Base-by-base conservation (phyloP, 495 filamentous ascomycete species). In the Aspergillus baeticus region DNA sequence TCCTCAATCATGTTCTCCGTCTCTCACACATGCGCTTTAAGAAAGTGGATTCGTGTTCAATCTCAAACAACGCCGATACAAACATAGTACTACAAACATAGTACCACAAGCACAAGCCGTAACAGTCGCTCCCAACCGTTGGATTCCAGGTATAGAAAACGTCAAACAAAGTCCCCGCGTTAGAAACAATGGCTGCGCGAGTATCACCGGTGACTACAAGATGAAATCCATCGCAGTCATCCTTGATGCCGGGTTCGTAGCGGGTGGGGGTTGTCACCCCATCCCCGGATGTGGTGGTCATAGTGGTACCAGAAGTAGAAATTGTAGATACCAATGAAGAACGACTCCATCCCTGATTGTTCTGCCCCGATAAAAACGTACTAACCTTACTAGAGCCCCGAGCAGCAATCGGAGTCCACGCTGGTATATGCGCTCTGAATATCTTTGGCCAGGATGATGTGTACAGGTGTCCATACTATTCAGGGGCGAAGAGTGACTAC, bases 401-500 rank as follows among this genome's bases (percentile, higher is more conserved):
- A n/a, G n/a, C n/a, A n/a, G n/a, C n/a, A n/a, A n/a, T n/a, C n/a
- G n/a, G n/a, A n/a, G n/a, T n/a, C n/a, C n/a, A n/a, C n/a, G n/a
- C n/a, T n/a, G n/a, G n/a, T 41, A 29, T 59, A 38, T 66, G 63
- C 51, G 63, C 63, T 6, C 43, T 66, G 13, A 66, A 66, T 44
- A 43, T 45, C 36, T 66, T 66, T 41, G 51, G 46, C 18, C 63
- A 66, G 54, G 45, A 61, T 14, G 42, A 45, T 20, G 22, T 29
- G 14, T 45, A 45, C 22, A 29, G 26, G 22, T 29, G 13, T 11
- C 42, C 42, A 20, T 7, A 41, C 26, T 8, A 4, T 8, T 3
- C 26, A 8, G 26, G 26, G 4, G 26, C 26, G 4, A 29, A 29
- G 8, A 29, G 26, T 29, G 26, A 29, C 26, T 29, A 29, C 8